These are phyloP conservation scores for Cyberlindnera meyerae DNA, from an alignment of 805 yeast species.

Conservation along the genomic window DNA sequence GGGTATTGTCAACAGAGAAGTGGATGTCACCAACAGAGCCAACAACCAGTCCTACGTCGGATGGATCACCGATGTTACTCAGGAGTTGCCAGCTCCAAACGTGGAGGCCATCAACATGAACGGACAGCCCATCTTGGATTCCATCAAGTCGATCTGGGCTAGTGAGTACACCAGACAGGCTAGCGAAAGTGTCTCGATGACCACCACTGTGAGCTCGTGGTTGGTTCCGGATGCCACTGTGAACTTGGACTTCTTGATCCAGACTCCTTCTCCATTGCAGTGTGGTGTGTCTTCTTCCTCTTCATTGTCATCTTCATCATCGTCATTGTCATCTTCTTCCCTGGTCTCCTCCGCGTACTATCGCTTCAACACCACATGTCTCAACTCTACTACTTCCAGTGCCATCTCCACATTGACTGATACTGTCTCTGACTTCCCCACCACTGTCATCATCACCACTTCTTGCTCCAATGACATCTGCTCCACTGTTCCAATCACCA, in stretches of 20 bases:
- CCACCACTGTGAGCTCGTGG: conserved; percentile 30
- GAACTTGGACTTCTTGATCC: conserved; percentile 11
- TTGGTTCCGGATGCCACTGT: conserved; percentile 14
- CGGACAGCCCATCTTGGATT: conserved; percentile 31
- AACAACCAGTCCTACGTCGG: conserved; percentile 32
- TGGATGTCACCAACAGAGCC: conserved; percentile 30
- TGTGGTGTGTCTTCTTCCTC: conserved; percentile 9
- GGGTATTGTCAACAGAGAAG: conserved; percentile 27
- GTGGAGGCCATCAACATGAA: conserved; percentile 30
- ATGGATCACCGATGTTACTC: conserved; percentile 27
- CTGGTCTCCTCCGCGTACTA: not conserved
- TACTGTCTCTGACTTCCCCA: conserved; percentile 3
- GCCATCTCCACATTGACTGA: conserved; percentile 1
- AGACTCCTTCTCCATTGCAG: conserved; percentile 7
- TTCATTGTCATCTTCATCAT: conserved; percentile 1
- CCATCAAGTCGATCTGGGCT: conserved; percentile 32
- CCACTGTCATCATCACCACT: conserved; percentile 9
- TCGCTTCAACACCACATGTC: not conserved
- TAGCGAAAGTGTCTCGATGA: conserved; percentile 26
- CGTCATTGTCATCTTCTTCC: conserved; percentile 1
- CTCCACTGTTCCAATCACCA: conserved; percentile 2
- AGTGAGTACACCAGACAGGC: conserved; percentile 24
- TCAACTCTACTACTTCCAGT: conserved; percentile 2
- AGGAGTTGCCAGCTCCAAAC: conserved; percentile 34
- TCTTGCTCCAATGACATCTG: conserved; percentile 12